phyloP scores from a whole-genome alignment of 192 early-diverging fungal genomes.

The Mycoemilia scoparia region DNA sequence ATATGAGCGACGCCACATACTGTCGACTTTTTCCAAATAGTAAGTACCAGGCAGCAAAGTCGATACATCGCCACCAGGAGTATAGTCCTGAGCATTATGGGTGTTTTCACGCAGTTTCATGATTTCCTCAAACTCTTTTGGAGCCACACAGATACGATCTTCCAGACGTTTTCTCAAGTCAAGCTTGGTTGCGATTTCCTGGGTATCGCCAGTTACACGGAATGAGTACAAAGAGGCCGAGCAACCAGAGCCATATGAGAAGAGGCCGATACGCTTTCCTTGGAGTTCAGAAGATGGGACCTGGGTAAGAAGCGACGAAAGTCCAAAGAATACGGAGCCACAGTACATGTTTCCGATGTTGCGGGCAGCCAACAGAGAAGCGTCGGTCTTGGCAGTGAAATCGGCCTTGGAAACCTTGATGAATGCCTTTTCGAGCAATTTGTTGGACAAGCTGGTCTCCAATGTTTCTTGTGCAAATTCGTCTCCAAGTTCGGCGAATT shows the following conservation, averaged over 20 bases:
- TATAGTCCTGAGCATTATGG: constrained; percentile 66
- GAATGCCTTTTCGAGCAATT: constrained; percentile 84
- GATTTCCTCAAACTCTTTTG: constrained; percentile 55
- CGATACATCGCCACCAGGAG: constrained; percentile 47
- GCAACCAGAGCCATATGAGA: constrained; percentile 94
- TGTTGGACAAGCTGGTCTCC: constrained; percentile 66
- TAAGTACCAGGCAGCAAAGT: constrained; percentile 62
- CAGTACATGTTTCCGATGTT: constrained; percentile 94
- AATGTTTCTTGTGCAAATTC: constrained; percentile 35
- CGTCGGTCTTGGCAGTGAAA: constrained; percentile 57
- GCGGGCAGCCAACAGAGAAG: constrained; percentile 59
- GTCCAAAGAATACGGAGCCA: constrained; percentile 51
- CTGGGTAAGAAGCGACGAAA: constrained; percentile 63
- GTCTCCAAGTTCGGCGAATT: constrained; percentile 31
- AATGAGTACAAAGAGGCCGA: constrained; percentile 89
- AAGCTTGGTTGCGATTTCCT: constrained; percentile 38
- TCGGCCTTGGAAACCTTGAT: constrained; percentile 55
- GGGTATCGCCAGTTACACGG: constrained; percentile 49
- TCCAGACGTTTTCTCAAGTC: constrained; percentile 53
- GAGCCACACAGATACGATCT: constrained; percentile 51
- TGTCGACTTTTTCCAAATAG: constrained; percentile 78
- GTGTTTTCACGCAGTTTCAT: constrained; percentile 77
- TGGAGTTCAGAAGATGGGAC: constrained; percentile 45
- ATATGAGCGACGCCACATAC: constrained; percentile 82
- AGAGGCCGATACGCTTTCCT: constrained; percentile 73